Evolutionary conservation across 1,284 basidiomycete species (phyloP).

Genomic region (Moesziomyces sp.): DNA sequence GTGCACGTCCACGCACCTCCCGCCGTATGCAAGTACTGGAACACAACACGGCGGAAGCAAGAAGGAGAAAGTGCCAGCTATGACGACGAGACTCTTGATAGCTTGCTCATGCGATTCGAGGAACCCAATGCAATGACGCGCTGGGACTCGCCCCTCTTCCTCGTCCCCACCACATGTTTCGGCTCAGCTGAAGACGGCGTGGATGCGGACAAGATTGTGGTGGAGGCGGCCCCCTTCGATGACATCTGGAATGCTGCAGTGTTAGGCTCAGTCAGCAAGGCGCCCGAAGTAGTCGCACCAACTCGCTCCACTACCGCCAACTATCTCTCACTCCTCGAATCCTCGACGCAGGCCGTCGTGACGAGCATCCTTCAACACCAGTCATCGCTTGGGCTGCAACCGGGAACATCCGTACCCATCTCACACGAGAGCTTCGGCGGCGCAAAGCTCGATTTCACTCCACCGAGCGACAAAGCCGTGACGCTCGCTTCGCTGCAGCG

Average conservation of each 20-base stretch:
- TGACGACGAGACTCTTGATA: conserved; percentile 83
- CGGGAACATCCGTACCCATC: conserved; percentile 34
- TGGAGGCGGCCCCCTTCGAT: conserved; percentile 74
- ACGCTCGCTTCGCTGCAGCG: conserved; percentile 53
- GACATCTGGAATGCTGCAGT: conserved; percentile 85
- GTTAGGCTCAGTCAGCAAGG: conserved; percentile 80
- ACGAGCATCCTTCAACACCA: conserved; percentile 49
- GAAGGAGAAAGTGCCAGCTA: conserved; percentile 71
- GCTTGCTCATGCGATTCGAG: conserved; percentile 88
- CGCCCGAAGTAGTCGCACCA: conserved; percentile 84
- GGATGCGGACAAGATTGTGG: conserved; percentile 72
- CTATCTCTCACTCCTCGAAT: conserved; percentile 68
- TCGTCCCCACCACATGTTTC: conserved; percentile 71
- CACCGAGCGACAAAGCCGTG: conserved; percentile 35
- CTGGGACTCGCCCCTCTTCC: conserved; percentile 96
- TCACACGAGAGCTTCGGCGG: conserved; percentile 14
- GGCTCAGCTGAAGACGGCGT: conserved; percentile 66
- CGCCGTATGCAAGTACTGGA: conserved; percentile 73
- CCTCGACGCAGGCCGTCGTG: conserved; percentile 55
- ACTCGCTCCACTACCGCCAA: conserved; percentile 66
- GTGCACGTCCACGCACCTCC: conserved; percentile 78
- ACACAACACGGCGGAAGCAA: conserved; percentile 71
- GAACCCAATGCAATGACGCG: conserved; percentile 96
- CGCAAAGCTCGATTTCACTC: conserved; percentile 28
- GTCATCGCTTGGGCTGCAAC: conserved; percentile 25